Evolutionary conservation across 192 early-diverging fungal genomes (phyloP), one percentile per base, ranked within the genome.

Genomic region (Chytriomyces confervae): DNA sequence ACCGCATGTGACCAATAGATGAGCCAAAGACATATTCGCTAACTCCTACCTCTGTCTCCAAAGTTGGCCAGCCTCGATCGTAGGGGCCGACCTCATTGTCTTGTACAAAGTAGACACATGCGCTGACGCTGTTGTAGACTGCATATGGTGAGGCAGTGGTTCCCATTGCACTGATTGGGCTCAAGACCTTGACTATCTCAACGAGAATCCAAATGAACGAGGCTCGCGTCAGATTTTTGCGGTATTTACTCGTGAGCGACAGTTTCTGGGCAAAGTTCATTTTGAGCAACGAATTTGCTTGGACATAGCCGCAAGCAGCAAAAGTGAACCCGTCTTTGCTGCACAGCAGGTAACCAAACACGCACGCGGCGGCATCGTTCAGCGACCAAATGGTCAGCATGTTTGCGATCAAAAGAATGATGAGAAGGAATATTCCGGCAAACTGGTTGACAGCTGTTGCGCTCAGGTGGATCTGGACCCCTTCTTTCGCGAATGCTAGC

Each of bases 1-100:
- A 77, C 47, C 76, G 18, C 76, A 77, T 69, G 29, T 18, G 16
- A 11, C 76, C 76, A 53, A 77, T 46, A 2, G 76, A 50, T 7
- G 47, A 61, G 7, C 76, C 76, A 62, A 77, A 77, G 13, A 77
- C 50, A 45, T 69, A 77, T 46, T 77, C 76, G 8, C 50, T 68
- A 47, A 77, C 76, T 18, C 76, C 76, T 13, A 3, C 45, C 13
- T 63, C 62, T n/a, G 75, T 77, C 3, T 77, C 66, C 11, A 77
- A 36, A 20, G 63, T 77, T 9, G 75, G 75, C 62, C 64, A 77
- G 11, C 24, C 45, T 9, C 76, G 3, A 16, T 77, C 76, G 20
- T 47, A 13, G 11, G 72, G 48, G 23, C 48, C 44, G n/a, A 23
- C 27, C 1, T 7, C 51, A 24, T 23, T 18, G 44, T 77, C 76